Base-by-base conservation (phyloP, 148 eudicot genomes). In the Simmondsia chinensis region DNA sequence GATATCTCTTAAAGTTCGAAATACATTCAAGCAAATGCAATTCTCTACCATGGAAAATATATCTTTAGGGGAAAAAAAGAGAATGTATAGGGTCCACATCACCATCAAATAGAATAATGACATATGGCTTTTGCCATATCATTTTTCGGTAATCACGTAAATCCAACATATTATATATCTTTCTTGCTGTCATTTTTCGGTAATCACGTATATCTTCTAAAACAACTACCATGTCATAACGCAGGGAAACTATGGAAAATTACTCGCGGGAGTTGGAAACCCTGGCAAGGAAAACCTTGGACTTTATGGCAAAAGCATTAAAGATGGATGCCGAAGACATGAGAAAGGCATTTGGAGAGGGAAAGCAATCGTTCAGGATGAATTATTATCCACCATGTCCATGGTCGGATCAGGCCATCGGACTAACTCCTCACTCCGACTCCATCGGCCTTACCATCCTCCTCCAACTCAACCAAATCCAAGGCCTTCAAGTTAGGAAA, bases 321-420 rank as follows among this genome's bases (percentile, higher is more conserved):
- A 38, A 37, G 5, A 31, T 57, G 13, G 33, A 64, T 5, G n/a
- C 12, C 1, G 9, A 24, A 11, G 33, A n/a, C 2, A 38, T 64
- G 61, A 56, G 19, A 30, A 29, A n/a, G 1, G n/a, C 32, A 6
- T 56, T 30, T 19, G 41, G 31, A 19, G 37, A 57, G 23, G 49
- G 26, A 15, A 39, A 20, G 43, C 63, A 51, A 31, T 34, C 41
- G 3, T 15, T 50, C 17, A 64, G 69, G 42, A 57, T 49, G 29
- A 57, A 45, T 23, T 50, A 57, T 30, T 60, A 60, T 34, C 66
- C 66, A 2, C 61, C 72, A 26, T 66, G 72, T 31, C 72, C 72
- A 2, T 38, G 48, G 9, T 50, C 66, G 1, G 66, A 54, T 2
- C 34, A 42, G 15, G 72, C 60, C 12, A 54, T 60, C 4, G 72